Conservation (phyloP, 371 early-diverging fungal genomes). For the Globomyces sp. region DNA sequence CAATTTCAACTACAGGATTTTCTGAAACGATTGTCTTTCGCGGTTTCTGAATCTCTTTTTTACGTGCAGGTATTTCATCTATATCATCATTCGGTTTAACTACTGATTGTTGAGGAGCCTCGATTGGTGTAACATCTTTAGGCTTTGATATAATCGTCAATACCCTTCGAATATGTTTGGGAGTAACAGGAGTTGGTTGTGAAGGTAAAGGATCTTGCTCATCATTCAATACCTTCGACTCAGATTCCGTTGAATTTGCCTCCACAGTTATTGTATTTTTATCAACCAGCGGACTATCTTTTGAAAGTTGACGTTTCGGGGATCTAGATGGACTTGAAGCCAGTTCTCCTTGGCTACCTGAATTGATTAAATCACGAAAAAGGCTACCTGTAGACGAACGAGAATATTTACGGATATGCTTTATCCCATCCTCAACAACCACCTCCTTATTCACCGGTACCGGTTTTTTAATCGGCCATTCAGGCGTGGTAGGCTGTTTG, state of each 20-base stretch:
- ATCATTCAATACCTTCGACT: not conserved
- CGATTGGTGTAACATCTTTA: not conserved
- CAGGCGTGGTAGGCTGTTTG: no score
- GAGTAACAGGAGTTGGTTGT: not conserved
- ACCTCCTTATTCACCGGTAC: no score
- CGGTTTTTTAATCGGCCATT: no score
- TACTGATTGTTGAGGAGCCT: not conserved
- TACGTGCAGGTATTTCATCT: not conserved
- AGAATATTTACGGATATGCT: no score
- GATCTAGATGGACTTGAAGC: not conserved
- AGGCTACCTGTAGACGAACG: not conserved
- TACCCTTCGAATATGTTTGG: constrained; percentile 2
- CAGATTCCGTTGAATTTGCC: not conserved
- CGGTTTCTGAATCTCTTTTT: constrained; percentile 11
- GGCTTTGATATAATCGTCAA: constrained; percentile 11
- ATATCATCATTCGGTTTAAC: not conserved
- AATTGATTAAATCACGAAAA: not conserved
- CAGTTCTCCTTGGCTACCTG: not conserved
- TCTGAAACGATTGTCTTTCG: not conserved
- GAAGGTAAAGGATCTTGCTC: no score
- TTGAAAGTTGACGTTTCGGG: not conserved
- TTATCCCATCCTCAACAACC: no score
- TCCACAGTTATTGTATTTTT: not conserved
- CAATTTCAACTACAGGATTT: constrained; percentile 5
- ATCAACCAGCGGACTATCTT: not conserved